phyloP scores from a whole-genome alignment of 805 yeast genomes.

The Metschnikowia kunwiensis region DNA sequence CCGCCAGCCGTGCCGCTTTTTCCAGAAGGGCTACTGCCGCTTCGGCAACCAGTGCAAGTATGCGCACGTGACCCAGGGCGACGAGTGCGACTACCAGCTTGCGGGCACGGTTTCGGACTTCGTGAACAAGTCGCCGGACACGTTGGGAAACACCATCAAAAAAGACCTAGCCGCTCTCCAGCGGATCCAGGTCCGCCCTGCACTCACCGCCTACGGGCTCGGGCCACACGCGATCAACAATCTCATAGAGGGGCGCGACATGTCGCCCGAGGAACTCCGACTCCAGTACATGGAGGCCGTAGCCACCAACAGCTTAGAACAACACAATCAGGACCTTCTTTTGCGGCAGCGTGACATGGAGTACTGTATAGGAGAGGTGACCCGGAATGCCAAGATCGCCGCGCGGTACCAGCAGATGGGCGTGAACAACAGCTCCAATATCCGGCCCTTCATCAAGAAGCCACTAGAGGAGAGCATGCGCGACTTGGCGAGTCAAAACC shows the following conservation, averaged over 20 bases:
- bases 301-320: constrained; percentile 31
- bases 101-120: constrained; percentile 11
- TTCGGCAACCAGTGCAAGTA: constrained; percentile 29
- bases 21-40: constrained; percentile 26
- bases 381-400: constrained; percentile 44
- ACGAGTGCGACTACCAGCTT: constrained; percentile 3
- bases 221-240: constrained; percentile 47
- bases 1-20: constrained; percentile 22
- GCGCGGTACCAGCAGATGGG: constrained; percentile 52
- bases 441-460: constrained; percentile 30
- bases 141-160: constrained; percentile 19
- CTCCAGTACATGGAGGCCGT: constrained; percentile 44
- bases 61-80: constrained; percentile 17
- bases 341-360: constrained; percentile 23
- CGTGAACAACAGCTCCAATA: constrained; percentile 2
- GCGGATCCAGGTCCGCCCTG: constrained; percentile 28
- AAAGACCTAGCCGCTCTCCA: constrained; percentile 24
- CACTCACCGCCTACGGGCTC: constrained; percentile 48
- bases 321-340: constrained; percentile 38
- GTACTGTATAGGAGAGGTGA: constrained; percentile 29
- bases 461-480: constrained; percentile 29
- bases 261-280: constrained; percentile 53
- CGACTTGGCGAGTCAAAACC: constrained; percentile 12
- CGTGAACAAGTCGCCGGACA: constrained; percentile 9
- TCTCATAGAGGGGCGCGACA: constrained; percentile 50